Base-by-base conservation (phyloP, 306 rosid species). In the Cucurbita argyrosperma region DNA sequence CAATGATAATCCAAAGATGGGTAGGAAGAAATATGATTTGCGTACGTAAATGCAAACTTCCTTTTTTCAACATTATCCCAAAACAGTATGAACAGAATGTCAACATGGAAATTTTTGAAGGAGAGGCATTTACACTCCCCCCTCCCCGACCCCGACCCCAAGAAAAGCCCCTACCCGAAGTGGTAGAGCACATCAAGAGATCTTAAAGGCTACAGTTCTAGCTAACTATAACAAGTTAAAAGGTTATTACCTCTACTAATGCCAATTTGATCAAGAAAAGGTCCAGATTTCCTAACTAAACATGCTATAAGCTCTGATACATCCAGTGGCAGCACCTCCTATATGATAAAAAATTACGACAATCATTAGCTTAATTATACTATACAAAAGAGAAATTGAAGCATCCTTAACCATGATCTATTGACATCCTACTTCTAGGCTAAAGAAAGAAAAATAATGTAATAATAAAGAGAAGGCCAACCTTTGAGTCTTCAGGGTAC, bases 221-320 rank as follows among this genome's bases (percentile, higher is more conserved):
- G 54, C 40, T 60, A 26, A 53, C n/a, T 9, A 52, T 39, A 40
- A 19, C 60, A 64, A 11, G 42, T 58, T 10, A 4, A 76, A 23
- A 74, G 57, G 50, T 46, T 30, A 66, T 70, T 79, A 89, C 99
- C 97, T 87, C 74, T 87, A 77, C 78, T 82, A 77, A 95, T 81
- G 76, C 99, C 99, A 84, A 94, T 83, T 79, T 94, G 99, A 85
- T 94, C 99, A 83, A 95, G 80, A 72, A 95, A 85, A 42, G 97
- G 92, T 54, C 77, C 97, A 19, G 97, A 91, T 79, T 91, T 96
- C 79, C 95, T 87, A 54, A 95, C 96, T 84, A 89, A 87, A 80
- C 82, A 87, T 21, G 99, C 99, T 85, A 95, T 80, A 81, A 95
- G 99, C 87, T 95, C 99, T 4, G 96, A 84, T 59, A 87, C 91